Percentiles rank a stretch among this genome's conserved stretches.
Conservation (phyloP, 192 early-diverging fungal species). For the Chytriomyces sp. region DNA sequence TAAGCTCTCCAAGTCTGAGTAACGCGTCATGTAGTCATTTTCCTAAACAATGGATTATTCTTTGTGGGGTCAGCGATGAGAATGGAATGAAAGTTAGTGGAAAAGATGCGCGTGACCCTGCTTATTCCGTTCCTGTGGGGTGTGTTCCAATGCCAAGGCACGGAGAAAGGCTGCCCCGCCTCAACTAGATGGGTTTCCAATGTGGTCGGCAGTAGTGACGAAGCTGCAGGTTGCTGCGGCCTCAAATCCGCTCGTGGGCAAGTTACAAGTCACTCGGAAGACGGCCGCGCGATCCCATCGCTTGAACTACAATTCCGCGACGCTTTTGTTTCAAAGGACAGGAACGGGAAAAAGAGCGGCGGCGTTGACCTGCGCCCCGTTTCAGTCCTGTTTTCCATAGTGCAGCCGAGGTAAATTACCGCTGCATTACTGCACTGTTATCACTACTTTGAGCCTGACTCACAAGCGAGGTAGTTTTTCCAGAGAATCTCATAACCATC, state of each 20-base stretch:
- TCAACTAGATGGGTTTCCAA: conserved; percentile 1
- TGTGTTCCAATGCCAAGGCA: too few relatives aligned
- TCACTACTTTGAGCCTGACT: background rate
- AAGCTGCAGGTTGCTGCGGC: background rate
- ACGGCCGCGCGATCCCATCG: conserved; percentile 11
- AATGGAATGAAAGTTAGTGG: too few relatives aligned
- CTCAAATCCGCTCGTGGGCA: background rate
- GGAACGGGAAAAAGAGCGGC: background rate
- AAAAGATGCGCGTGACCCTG: too few relatives aligned
- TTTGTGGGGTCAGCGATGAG: too few relatives aligned
- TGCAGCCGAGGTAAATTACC: conserved; percentile 30
- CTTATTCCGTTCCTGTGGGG: too few relatives aligned
- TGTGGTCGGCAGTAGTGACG: background rate
- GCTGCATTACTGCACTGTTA: background rate
- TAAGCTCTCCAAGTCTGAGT: conserved; percentile 14
- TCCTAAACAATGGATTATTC: too few relatives aligned
- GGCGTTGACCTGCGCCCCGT: conserved; percentile 22
- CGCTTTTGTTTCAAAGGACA: background rate
- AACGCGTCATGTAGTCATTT: background rate
- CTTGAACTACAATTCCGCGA: background rate
- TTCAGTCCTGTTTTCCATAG: conserved; percentile 7
- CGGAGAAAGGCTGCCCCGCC: too few relatives aligned
- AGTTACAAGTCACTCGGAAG: background rate
- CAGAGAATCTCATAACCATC: too few relatives aligned
- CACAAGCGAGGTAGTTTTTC: background rate